Evolutionary conservation across 1,284 basidiomycete genomes (phyloP).

Genomic region (Fomitopsis palustris): DNA sequence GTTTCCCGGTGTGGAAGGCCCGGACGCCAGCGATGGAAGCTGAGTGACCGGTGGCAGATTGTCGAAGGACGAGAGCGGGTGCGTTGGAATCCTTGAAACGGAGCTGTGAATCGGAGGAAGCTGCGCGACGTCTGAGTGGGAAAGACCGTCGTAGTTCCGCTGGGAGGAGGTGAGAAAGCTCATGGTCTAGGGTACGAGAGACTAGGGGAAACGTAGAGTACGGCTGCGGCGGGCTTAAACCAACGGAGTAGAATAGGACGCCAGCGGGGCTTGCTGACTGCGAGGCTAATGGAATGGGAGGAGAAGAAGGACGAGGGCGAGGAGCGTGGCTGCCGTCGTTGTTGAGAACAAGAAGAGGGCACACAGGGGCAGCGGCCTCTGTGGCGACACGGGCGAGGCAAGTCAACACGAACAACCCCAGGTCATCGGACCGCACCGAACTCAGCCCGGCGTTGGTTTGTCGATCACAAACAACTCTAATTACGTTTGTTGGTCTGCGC

Average conservation of each 20-base stretch:
- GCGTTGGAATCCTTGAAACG: conserved; percentile 20
- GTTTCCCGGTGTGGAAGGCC: conserved; percentile 15
- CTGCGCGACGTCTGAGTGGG: conserved; percentile 27
- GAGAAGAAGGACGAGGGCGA: conserved; percentile 13
- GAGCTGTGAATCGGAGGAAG: conserved; percentile 15
- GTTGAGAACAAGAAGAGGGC: conserved; percentile 7
- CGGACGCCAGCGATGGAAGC: conserved; percentile 13
- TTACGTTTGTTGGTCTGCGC: neutral
- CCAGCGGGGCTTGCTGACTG: conserved; percentile 10
- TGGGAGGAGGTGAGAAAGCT: conserved; percentile 40
- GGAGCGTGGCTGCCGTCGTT: neutral
- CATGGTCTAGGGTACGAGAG: conserved; percentile 30
- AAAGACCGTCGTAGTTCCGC: conserved; percentile 33
- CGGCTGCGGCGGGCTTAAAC: conserved; percentile 16
- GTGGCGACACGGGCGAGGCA: conserved; percentile 17
- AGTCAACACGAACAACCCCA: conserved; percentile 13
- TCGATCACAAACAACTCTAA: conserved; percentile 19
- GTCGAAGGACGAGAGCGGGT: conserved; percentile 31
- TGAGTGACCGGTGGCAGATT: conserved; percentile 18
- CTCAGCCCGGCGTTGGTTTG: conserved; percentile 18
- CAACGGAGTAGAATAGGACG: conserved; percentile 21
- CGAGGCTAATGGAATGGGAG: conserved; percentile 6
- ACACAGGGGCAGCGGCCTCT: conserved; percentile 25
- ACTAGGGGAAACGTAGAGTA: conserved; percentile 21
- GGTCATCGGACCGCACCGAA: conserved; percentile 20